phyloP scores from a whole-genome alignment of 2,329 filamentous ascomycete species.

The Aphanoascus verrucosus region DNA sequence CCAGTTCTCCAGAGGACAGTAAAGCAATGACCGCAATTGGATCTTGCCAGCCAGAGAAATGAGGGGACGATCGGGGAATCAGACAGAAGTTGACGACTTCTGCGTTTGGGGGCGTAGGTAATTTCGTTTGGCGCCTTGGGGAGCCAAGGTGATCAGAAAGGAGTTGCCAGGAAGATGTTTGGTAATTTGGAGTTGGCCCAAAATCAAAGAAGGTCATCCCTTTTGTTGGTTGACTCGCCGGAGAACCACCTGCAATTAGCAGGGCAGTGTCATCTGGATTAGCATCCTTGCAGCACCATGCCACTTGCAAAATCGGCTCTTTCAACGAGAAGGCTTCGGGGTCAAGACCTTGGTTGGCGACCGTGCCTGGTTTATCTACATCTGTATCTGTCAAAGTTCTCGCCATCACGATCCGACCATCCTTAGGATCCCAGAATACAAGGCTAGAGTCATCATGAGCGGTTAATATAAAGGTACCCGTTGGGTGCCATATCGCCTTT shows the following conservation, averaged over 20 bases:
- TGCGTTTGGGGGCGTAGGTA: slow-evolving; percentile 67
- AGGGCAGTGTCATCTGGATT: slow-evolving; percentile 90
- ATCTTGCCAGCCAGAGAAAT: slow-evolving; percentile 80
- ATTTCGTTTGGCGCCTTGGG: slow-evolving; percentile 57
- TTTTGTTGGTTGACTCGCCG: slow-evolving; percentile 55
- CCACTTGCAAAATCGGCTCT: slow-evolving; percentile 65
- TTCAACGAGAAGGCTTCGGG: slow-evolving; percentile 49
- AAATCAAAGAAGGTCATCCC: slow-evolving; percentile 84
- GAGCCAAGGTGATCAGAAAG: slow-evolving; percentile 67
- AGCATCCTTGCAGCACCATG: slow-evolving; percentile 75
- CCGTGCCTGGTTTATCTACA: slow-evolving; percentile 55
- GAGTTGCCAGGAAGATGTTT: slow-evolving; percentile 80
- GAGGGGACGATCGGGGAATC: slow-evolving; percentile 70
- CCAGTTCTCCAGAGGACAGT: slow-evolving; percentile 74
- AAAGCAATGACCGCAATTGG: slow-evolving; percentile 74
- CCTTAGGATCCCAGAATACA: slow-evolving; percentile 88
- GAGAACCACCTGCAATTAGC: slow-evolving; percentile 70
- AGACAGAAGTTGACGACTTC: slow-evolving; percentile 71
- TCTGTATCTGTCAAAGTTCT: slow-evolving; percentile 65
- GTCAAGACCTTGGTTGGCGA: slow-evolving; percentile 26
- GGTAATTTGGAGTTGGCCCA: slow-evolving; percentile 77
- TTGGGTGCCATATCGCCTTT: slow-evolving; percentile 88
- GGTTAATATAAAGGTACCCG: slow-evolving; percentile 77
- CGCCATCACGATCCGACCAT: slow-evolving; percentile 73
- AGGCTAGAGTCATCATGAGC: slow-evolving; percentile 84